These are phyloP conservation scores for Simplicillium sp. DNA, from an alignment of 2,329 filamentous ascomycete genomes.

Conservation along the genomic window DNA sequence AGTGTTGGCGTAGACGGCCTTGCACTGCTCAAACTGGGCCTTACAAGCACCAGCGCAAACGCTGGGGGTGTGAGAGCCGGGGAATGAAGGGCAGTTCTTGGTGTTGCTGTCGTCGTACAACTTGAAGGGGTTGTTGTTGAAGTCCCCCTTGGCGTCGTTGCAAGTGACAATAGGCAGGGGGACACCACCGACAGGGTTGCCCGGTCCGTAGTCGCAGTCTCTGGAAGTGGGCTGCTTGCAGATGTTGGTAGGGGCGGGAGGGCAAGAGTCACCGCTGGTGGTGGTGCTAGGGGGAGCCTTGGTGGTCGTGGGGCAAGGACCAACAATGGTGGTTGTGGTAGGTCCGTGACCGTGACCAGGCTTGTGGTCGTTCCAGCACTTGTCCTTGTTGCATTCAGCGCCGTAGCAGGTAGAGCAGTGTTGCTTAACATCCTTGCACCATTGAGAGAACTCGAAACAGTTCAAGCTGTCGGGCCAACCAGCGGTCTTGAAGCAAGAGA, in stretches of 20 bases:
- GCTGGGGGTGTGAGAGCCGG: constrained; percentile 20
- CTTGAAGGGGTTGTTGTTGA: constrained; percentile 37
- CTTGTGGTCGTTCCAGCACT: constrained; percentile 31
- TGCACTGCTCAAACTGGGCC: constrained; percentile 39
- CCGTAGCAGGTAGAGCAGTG: constrained; percentile 33
- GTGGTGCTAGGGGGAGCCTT: constrained; percentile 14
- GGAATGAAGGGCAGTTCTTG: constrained; percentile 33
- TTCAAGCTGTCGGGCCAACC: constrained; percentile 37
- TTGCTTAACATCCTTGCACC: constrained; percentile 34
- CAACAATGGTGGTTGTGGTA: constrained; percentile 23
- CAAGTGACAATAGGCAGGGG: constrained; percentile 42
- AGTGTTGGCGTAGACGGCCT: constrained; percentile 36
- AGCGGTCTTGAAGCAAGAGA: constrained; percentile 41
- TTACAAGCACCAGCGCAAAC: constrained; percentile 45
- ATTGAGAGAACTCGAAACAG: constrained; percentile 40
- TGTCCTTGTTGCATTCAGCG: constrained; percentile 28
- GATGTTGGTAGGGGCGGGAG: constrained; percentile 39
- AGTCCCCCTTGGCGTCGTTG: constrained; percentile 39
- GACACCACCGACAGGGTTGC: constrained; percentile 45
- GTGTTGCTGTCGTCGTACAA: constrained; percentile 36
- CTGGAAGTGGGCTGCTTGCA: constrained; percentile 45
- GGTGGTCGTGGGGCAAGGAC: constrained; percentile 20
- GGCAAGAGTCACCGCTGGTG: constrained; percentile 21
- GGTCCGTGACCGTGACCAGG: constrained; percentile 24
- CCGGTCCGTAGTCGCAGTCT: constrained; percentile 57